phyloP scores from a whole-genome alignment of 352 stramenopile genomes.

The Phytophthora macrochlamydospora region DNA sequence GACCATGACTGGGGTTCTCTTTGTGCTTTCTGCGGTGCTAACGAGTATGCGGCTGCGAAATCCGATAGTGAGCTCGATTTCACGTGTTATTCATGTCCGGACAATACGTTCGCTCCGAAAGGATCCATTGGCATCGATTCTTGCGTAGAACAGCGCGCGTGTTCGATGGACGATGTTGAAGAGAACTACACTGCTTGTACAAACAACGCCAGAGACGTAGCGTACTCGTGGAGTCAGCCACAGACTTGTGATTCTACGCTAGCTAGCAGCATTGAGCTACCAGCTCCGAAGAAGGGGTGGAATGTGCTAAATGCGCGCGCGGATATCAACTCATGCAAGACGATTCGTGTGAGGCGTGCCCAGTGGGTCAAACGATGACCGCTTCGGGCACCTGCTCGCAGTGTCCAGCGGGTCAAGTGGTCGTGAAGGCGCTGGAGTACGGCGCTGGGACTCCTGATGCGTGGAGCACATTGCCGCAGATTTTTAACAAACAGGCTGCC shows the following conservation, averaged over 20 bases:
- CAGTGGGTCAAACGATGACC: constrained; percentile 35
- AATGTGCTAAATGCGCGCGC: constrained; percentile 57
- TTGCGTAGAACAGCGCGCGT: constrained; percentile 69
- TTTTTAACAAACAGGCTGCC: constrained; percentile 50
- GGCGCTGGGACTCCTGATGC: constrained; percentile 54
- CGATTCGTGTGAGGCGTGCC: constrained; percentile 52
- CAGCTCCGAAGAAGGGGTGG: constrained; percentile 37
- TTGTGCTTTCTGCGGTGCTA: constrained; percentile 79
- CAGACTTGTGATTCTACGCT: constrained; percentile 64
- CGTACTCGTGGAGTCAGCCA: constrained; percentile 70
- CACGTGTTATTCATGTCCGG: constrained; percentile 70
- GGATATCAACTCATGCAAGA: constrained; percentile 52
- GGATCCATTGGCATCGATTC: constrained; percentile 75
- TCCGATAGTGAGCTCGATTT: constrained; percentile 82
- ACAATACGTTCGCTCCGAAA: constrained; percentile 64
- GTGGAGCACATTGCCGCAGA: constrained; percentile 62
- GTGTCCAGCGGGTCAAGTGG: constrained; percentile 56
- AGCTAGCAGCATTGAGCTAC: constrained; percentile 47
- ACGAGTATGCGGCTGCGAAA: constrained; percentile 75
- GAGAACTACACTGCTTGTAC: constrained; percentile 65
- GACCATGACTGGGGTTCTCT: constrained; percentile 77
- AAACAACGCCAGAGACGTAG: constrained; percentile 58
- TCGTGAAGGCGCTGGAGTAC: constrained; percentile 59
- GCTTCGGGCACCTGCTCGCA: constrained; percentile 35
- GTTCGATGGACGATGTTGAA: constrained; percentile 62